Evolutionary conservation across 257 asterid species (phyloP).

Genomic region (Agastache rugosa): DNA sequence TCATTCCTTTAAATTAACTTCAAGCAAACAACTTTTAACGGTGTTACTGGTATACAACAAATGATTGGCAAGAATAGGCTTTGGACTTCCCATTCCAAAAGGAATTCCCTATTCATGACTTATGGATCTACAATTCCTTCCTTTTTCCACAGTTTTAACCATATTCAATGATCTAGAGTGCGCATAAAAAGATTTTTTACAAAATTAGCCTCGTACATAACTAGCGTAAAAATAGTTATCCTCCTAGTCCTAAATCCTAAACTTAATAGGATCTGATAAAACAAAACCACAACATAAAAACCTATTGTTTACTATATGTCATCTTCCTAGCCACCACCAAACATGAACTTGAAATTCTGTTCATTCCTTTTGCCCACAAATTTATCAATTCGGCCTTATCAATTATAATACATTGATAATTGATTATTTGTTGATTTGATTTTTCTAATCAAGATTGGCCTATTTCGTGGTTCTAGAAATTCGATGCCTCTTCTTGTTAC

Average conservation of each 20-base stretch:
- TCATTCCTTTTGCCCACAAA: no score
- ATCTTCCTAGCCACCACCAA: no score
- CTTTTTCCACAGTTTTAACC: not conserved
- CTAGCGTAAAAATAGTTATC: not conserved
- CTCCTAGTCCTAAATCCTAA: not conserved
- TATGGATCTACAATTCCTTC: not conserved
- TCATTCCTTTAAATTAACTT: slow-evolving; percentile 18
- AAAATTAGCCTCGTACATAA: not conserved
- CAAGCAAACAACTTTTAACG: not conserved
- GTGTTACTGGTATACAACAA: not conserved
- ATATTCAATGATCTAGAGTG: not conserved
- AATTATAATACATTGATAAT: no score
- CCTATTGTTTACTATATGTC: no score
- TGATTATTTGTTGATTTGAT: no score
- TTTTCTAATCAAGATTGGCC: no score
- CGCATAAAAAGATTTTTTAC: not conserved
- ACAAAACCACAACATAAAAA: not conserved
- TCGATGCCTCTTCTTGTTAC: no score
- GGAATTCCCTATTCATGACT: not conserved
- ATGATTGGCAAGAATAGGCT: not conserved
- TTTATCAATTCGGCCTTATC: no score
- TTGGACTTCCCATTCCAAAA: not conserved
- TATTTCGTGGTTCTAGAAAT: no score
- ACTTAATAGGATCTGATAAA: slow-evolving; percentile 6
- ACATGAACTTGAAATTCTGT: no score